Evolutionary conservation across 805 yeast genomes (phyloP).

Genomic region (Suhomyces faveliae): DNA sequence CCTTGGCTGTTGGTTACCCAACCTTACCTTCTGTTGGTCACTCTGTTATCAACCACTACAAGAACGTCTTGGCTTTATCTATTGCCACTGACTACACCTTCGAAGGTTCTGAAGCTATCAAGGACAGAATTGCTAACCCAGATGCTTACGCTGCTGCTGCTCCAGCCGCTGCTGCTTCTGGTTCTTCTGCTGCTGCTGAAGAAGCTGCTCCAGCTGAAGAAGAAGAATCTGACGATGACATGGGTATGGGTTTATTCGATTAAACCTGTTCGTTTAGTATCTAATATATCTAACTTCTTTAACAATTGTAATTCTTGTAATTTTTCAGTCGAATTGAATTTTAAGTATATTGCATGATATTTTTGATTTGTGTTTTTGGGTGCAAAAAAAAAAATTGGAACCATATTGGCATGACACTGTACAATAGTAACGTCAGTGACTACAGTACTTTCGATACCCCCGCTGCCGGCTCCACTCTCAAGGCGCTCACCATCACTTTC

Average conservation of each 20-base stretch:
- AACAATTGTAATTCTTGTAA: neutral
- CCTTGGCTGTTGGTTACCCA: conserved; percentile 99
- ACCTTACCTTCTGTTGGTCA: conserved; percentile 99
- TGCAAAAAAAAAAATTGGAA: neutral
- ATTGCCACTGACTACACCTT: conserved; percentile 98
- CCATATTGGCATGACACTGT: neutral
- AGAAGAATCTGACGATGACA: conserved; percentile 80
- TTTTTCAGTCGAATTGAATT: neutral
- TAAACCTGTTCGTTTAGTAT: conserved; percentile 41
- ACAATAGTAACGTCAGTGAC: neutral
- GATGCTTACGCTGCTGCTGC: conserved; percentile 99
- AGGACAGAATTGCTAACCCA: conserved; percentile 99
- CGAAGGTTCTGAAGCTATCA: conserved; percentile 98
- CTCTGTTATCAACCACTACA: conserved; percentile 98
- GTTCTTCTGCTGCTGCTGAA: conserved; percentile 61
- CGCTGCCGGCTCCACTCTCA: neutral
- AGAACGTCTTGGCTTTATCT: conserved; percentile 96
- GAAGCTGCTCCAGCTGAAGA: conserved; percentile 70
- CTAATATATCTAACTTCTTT: neutral
- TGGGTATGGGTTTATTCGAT: conserved; percentile 99
- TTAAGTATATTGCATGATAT: neutral
- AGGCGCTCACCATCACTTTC: conserved; percentile 2
- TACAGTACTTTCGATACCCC: neutral
- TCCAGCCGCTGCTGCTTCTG: conserved; percentile 85
- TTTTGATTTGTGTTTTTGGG: neutral